Base-by-base conservation (phyloP, 495 filamentous ascomycete genomes). In the Schizothecium vesticola region DNA sequence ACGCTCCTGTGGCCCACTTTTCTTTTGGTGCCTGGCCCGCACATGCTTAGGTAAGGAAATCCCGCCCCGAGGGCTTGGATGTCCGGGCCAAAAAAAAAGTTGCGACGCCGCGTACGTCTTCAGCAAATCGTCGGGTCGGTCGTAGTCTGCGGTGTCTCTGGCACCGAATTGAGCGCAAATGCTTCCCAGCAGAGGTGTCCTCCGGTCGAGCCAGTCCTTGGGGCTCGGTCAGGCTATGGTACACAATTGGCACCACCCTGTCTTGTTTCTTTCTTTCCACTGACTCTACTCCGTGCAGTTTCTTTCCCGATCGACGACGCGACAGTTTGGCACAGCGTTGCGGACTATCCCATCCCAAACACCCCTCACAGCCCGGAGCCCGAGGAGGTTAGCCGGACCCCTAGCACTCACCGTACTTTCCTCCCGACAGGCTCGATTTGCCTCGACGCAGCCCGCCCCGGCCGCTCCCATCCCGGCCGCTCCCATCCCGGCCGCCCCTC, bases 111-210 rank as follows among this genome's bases (percentile, higher is more conserved):
- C 43, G 23, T 21, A 3, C 33, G 36, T 19, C 56, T 64, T 56
- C 26, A 24, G 55, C 64, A 26, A 58, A 56, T 59, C 11, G 24
- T 65, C 9, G 33, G 33, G 33, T 16, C 33, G 33, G 51, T 31
- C 6, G 10, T 16, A 21, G 23, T 66, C 10, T 26, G 29, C 11
- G n/a, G 25, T 59, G 36, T 33, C 33, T 61, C 28, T 23, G 59
- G 36, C 68, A 61, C n/a, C 9, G 61, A 69, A 25, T 33, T 64
- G 65, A 60, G 16, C 43, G 43, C 72, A 80, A 69, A 87, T 87
- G 85, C 76, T 86, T 69, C 81, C 84, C 66, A 84, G 82, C 64
- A 83, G 83, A 81, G 83, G 83, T 66, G 69, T 85, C 51, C 73
- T 80, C n/a, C 78, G 75, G 72, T 76, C 81, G 28, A 74, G 68